Percentiles rank a stretch among this genome's conserved stretches.
Conservation (phyloP, 2,329 filamentous ascomycete genomes). For the Elsinoe arachidis region DNA sequence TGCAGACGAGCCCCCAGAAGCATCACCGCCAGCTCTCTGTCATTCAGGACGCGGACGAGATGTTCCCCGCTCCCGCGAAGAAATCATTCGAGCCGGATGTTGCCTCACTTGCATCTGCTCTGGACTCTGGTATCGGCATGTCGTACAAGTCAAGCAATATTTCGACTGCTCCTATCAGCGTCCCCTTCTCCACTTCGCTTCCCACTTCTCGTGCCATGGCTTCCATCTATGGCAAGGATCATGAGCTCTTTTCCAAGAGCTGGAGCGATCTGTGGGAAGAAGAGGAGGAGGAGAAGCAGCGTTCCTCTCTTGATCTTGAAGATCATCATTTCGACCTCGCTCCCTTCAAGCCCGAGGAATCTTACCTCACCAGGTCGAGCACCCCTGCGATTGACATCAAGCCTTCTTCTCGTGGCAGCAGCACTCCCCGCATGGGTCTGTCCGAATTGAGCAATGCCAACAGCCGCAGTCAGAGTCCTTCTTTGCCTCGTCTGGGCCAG, state of each 20-base stretch:
- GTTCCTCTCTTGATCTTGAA: conserved; percentile 29
- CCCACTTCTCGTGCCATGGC: conserved; percentile 60
- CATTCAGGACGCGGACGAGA: conserved; percentile 73
- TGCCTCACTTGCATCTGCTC: conserved; percentile 72
- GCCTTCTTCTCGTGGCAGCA: conserved; percentile 39
- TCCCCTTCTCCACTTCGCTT: conserved; percentile 65
- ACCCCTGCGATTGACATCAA: conserved; percentile 30
- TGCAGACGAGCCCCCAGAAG: conserved; percentile 66
- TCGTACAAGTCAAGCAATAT: conserved; percentile 70
- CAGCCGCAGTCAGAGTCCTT: conserved; percentile 28
- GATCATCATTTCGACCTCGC: conserved; percentile 28
- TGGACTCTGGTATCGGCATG: conserved; percentile 71
- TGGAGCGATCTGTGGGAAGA: conserved; percentile 99
- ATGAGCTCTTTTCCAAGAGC: conserved; percentile 84
- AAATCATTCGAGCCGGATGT: conserved; percentile 63
- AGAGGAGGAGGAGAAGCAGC: conserved; percentile 65
- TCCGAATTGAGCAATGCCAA: conserved; percentile 48
- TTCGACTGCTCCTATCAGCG: conserved; percentile 44
- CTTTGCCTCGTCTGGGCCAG: conserved; percentile 10
- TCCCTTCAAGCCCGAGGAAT: conserved; percentile 51
- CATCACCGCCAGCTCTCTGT: conserved; percentile 73
- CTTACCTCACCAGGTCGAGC: conserved; percentile 20
- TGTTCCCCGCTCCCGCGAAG: conserved; percentile 71
- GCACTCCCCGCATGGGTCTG: conserved; percentile 44
- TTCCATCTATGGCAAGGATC: conserved; percentile 68